Evolutionary conservation across 306 rosid genomes (phyloP), one percentile per base, ranked within the genome.

Genomic region (Malus sieversii): DNA sequence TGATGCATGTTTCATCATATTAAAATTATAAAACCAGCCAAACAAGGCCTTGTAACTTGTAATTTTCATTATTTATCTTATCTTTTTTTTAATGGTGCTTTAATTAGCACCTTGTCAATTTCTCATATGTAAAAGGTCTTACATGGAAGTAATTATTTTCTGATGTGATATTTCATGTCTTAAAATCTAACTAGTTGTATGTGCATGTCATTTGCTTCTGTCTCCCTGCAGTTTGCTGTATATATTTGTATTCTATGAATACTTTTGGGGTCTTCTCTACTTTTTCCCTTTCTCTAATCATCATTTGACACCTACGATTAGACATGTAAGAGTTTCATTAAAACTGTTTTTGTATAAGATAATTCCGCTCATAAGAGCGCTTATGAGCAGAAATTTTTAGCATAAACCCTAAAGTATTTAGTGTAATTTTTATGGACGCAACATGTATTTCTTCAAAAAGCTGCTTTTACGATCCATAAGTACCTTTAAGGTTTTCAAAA

Each of bases 1-100:
- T 64, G 79, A 78, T 78, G 74, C 71, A 72, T 74, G 70, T 62
- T 64, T n/a, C 33, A 4, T 51, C 27, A 35, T 61, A 14, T 57
- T 32, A 35, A 52, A 62, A 53, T n/a, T 25, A 61, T 3, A 57
- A 57, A 19, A 57, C 38, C 20, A 61, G 13, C 32, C n/a, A 11
- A 45, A 29, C 18, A 71, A 13, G 42, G 75, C 35, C 64, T 63
- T 85, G 84, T 82, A 72, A 79, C 77, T 77, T 81, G 77, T 66
- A 84, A 68, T 35, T 63, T 15, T 62, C 46, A 20, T 59, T 78
- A 3, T 1, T 61, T 59, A 70, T 58, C 75, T 84, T 69, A 63
- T 73, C 68, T 44, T 4, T 52, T 67, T 38, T 38, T 38, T 38
- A 38, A 40, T 16, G 2, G 18, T 53, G 16, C 5, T 44, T 12